A percentile compares a stretch with the other conserved stretches of the same genome.
These are phyloP conservation scores for Mycena alexandri DNA, from an alignment of 768 basidiomycete genomes.

Conservation along the genomic window DNA sequence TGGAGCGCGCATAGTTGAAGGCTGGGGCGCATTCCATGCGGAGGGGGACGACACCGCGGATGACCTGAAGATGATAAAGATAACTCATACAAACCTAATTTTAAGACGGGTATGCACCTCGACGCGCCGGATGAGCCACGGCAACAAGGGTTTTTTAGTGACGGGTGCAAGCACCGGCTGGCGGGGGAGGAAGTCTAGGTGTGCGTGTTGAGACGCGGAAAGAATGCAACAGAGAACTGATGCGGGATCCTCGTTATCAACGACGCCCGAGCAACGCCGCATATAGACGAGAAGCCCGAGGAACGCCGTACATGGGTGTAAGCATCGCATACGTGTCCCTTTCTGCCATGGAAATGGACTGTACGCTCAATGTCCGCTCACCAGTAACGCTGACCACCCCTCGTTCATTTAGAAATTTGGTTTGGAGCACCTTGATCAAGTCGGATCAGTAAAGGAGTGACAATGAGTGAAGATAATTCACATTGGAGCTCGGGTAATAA, in stretches of 20 bases:
- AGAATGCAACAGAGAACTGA: not conserved
- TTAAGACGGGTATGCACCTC: slow-evolving; percentile 57
- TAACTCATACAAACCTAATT: not conserved
- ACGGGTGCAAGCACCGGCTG: slow-evolving; percentile 52
- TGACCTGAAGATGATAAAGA: slow-evolving; percentile 59
- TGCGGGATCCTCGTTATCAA: not conserved
- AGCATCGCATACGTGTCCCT: slow-evolving; percentile 4
- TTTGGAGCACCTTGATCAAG: slow-evolving; percentile 75
- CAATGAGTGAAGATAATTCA: slow-evolving; percentile 47
- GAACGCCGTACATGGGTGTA: not conserved
- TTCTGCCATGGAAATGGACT: not conserved
- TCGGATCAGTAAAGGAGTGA: slow-evolving; percentile 13
- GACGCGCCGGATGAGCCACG: slow-evolving; percentile 88
- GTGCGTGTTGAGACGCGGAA: slow-evolving; percentile 22
- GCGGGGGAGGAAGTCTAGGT: slow-evolving; percentile 83
- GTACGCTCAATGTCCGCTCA: slow-evolving; percentile 38
- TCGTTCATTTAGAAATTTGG: slow-evolving; percentile 91
- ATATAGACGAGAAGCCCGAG: slow-evolving; percentile 12
- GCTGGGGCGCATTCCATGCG: slow-evolving; percentile 94
- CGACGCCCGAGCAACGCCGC: not conserved
- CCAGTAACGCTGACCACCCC: slow-evolving; percentile 90
- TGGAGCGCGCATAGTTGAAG: slow-evolving; percentile 91
- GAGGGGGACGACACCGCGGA: slow-evolving; percentile 86
- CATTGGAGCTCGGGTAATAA: slow-evolving; percentile 86
- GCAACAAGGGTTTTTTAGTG: slow-evolving; percentile 73